Conservation (phyloP, 148 eudicot genomes). For the Camellia granthamiana region DNA sequence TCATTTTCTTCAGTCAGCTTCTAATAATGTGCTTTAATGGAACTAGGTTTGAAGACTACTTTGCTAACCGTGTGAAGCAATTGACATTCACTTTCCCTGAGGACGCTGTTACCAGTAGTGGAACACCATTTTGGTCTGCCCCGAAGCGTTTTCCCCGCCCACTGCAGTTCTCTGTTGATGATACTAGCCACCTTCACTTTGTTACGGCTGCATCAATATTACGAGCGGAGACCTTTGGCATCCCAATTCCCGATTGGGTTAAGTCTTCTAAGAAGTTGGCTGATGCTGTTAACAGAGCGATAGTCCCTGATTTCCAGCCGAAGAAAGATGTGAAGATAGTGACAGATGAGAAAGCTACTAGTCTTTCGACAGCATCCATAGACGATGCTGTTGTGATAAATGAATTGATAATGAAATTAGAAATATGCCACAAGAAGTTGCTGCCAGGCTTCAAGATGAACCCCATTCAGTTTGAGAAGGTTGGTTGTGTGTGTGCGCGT, state of each 20-base stretch:
- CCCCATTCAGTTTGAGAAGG: conserved; percentile 96
- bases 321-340: conserved; percentile 66
- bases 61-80: conserved; percentile 75
- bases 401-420: conserved; percentile 60
- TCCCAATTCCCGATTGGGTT: conserved; percentile 82
- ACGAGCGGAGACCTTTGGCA: conserved; percentile 88
- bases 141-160: conserved; percentile 88
- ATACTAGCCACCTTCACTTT: conserved; percentile 68
- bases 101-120: conserved; percentile 81
- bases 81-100: conserved; percentile 86
- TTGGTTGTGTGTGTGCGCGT: conserved; percentile 6
- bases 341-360: conserved; percentile 80
- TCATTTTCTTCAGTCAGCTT: not conserved
- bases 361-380: conserved; percentile 60
- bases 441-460: conserved; percentile 72
- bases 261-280: conserved; percentile 58
- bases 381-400: conserved; percentile 74
- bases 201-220: conserved; percentile 64
- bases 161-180: conserved; percentile 56
- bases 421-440: conserved; percentile 37
- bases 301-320: conserved; percentile 73
- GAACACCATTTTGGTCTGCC: conserved; percentile 95
- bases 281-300: conserved; percentile 64
- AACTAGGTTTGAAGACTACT: conserved; percentile 86
- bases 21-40: not conserved